These are phyloP conservation scores for Termitomyces sp. DNA, from an alignment of 768 basidiomycete species.

Conservation along the genomic window DNA sequence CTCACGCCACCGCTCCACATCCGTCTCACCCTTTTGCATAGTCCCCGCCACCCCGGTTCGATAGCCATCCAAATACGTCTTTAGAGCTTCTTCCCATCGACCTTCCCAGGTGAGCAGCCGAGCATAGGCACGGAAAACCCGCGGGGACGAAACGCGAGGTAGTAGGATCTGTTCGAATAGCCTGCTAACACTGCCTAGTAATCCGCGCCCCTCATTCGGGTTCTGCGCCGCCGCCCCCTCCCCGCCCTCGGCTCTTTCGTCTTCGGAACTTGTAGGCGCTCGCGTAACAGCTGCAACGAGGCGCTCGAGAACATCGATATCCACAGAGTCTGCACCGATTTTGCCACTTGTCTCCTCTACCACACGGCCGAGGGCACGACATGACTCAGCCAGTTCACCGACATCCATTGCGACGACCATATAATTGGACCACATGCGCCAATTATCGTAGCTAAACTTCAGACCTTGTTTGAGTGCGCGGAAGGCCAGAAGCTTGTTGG, in stretches of 20 bases:
- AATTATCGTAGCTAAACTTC: slow-evolving; percentile 79
- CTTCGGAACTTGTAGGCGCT: slow-evolving; percentile 33
- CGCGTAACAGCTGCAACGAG: slow-evolving; percentile 85
- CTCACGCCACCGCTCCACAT: slow-evolving; percentile 64
- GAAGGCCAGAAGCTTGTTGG: slow-evolving; percentile 85
- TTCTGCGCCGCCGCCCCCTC: slow-evolving; percentile 20
- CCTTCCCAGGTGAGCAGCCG: slow-evolving; percentile 71
- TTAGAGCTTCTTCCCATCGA: slow-evolving; percentile 72
- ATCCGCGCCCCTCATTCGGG: slow-evolving; percentile 62
- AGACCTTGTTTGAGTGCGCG: slow-evolving; percentile 90
- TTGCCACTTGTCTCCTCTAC: slow-evolving; percentile 67
- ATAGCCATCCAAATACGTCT: slow-evolving; percentile 84
- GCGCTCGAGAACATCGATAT: slow-evolving; percentile 84
- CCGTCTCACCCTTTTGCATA: slow-evolving; percentile 63
- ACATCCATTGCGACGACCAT: slow-evolving; percentile 92
- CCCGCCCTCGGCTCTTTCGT: slow-evolving; percentile 20
- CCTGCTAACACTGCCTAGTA: slow-evolving; percentile 60
- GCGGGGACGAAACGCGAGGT: slow-evolving; percentile 71
- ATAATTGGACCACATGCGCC: slow-evolving; percentile 99
- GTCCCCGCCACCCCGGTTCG: slow-evolving; percentile 58
- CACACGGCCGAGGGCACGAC: slow-evolving; percentile 75
- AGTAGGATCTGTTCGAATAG: slow-evolving; percentile 78
- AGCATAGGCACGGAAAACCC: slow-evolving; percentile 81
- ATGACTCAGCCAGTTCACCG: slow-evolving; percentile 86
- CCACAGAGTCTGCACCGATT: slow-evolving; percentile 53